These are phyloP conservation scores for Magnaporthiopsis rhizophila DNA, from an alignment of 2,329 filamentous ascomycete species.

Conservation along the genomic window DNA sequence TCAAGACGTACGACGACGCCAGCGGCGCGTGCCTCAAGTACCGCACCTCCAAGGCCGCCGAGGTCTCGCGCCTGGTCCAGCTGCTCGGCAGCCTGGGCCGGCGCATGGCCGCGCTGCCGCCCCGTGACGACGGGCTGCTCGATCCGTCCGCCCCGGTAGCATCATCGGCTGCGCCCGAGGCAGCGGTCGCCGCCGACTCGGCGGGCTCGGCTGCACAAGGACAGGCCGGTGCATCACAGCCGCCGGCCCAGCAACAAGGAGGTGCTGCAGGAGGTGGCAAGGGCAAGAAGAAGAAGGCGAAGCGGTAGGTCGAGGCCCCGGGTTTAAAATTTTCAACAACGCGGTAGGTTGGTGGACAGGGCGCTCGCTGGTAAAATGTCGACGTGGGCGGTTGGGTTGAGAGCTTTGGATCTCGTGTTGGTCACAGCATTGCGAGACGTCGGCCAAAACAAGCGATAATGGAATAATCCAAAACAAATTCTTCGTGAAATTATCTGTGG, in stretches of 20 bases:
- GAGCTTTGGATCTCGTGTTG: constrained; percentile 10
- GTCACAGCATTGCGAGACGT: constrained; percentile 12
- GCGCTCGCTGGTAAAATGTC: too few relatives aligned
- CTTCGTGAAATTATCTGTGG: background rate
- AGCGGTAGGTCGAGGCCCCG: constrained; percentile 37
- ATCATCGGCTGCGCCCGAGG: constrained; percentile 15
- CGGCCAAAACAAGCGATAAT: background rate
- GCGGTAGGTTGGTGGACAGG: too few relatives aligned
- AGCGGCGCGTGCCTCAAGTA: constrained; percentile 85
- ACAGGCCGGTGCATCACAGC: constrained; percentile 7
- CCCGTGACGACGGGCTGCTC: constrained; percentile 27
- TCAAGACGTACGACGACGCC: constrained; percentile 84
- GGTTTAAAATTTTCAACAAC: too few relatives aligned
- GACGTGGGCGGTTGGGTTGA: too few relatives aligned
- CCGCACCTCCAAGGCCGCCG: constrained; percentile 80
- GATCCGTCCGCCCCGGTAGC: constrained; percentile 33
- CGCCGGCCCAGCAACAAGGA: constrained; percentile 14
- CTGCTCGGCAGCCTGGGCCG: constrained; percentile 69
- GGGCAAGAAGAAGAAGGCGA: constrained; percentile 67
- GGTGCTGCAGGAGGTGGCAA: constrained; percentile 35
- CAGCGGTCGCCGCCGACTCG: constrained; percentile 18
- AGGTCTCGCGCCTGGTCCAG: constrained; percentile 75
- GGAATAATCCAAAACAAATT: background rate
- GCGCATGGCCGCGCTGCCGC: constrained; percentile 51
- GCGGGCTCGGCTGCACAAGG: background rate